Percentiles rank a stretch among this genome's conserved stretches.
Evolutionary conservation across 371 early-diverging fungal genomes (phyloP).

Genomic region (Mucor indicus): DNA sequence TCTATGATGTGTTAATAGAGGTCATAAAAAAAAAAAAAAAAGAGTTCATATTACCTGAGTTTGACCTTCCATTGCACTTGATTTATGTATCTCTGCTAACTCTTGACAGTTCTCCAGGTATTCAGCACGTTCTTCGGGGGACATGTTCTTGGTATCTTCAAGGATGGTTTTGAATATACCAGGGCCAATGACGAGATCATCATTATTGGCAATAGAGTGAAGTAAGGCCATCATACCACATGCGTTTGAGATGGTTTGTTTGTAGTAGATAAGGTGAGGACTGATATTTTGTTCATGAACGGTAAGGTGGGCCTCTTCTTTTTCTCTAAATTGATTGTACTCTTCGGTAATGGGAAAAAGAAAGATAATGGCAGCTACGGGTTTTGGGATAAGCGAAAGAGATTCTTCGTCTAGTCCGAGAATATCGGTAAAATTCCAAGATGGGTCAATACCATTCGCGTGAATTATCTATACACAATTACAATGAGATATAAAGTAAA

Average conservation of each 20-base stretch:
- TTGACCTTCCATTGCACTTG: constrained; percentile 69
- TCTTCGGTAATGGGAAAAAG: constrained; percentile 65
- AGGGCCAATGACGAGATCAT: constrained; percentile 41
- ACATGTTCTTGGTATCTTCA: constrained; percentile 48
- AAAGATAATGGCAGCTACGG: constrained; percentile 77
- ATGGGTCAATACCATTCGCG: too few relatives aligned
- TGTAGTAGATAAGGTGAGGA: constrained; percentile 68
- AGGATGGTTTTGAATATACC: constrained; percentile 64
- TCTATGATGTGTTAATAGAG: too few relatives aligned
- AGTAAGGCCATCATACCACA: constrained; percentile 87
- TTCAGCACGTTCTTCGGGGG: constrained; percentile 71
- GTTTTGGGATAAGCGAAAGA: constrained; percentile 77
- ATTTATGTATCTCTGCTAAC: constrained; percentile 57
- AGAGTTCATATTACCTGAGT: constrained; percentile 47
- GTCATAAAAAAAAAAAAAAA: too few relatives aligned
- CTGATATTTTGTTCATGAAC: constrained; percentile 50
- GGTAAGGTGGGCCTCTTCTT: constrained; percentile 50
- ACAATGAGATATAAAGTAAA: too few relatives aligned
- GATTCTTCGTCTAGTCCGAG: too few relatives aligned
- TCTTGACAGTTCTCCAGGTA: constrained; percentile 60
- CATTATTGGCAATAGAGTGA: constrained; percentile 70
- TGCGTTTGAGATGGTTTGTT: constrained; percentile 90
- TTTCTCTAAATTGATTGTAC: constrained; percentile 55
- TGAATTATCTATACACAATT: too few relatives aligned
- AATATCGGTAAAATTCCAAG: too few relatives aligned